These are phyloP conservation scores for Penicillium goetzii DNA, from an alignment of 495 filamentous ascomycete genomes.

Conservation along the genomic window DNA sequence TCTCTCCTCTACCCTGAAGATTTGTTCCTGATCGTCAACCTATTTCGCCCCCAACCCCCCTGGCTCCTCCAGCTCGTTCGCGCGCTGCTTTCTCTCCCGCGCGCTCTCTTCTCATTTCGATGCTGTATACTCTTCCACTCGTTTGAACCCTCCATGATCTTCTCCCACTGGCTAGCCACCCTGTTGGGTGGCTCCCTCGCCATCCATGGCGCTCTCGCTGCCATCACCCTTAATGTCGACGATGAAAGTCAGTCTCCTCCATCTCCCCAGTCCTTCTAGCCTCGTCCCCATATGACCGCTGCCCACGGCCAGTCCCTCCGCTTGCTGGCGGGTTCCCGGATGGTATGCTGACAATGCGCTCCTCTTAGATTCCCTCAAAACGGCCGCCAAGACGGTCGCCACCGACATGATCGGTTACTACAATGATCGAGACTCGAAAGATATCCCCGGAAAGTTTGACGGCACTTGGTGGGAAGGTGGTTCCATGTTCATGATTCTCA, in stretches of 20 bases:
- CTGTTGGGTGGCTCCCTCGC: conserved; percentile 36
- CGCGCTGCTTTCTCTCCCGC: neutral
- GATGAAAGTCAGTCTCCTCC: conserved; percentile 35
- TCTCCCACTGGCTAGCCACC: conserved; percentile 29
- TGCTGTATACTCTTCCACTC: conserved; percentile 22
- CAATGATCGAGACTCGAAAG: conserved; percentile 61
- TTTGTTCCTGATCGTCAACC: neutral
- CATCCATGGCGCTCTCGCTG: conserved; percentile 35
- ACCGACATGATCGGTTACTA: conserved; percentile 69
- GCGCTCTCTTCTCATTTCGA: conserved; percentile 8
- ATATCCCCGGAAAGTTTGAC: conserved; percentile 66
- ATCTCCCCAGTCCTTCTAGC: neutral
- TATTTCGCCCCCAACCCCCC: conserved; percentile 4
- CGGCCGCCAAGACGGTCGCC: conserved; percentile 63
- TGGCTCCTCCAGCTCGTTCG: conserved; percentile 11
- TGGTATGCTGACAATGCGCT: neutral
- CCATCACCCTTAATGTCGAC: conserved; percentile 38
- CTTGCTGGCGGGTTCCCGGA: neutral
- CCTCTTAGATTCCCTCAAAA: conserved; percentile 59
- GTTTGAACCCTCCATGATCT: conserved; percentile 29
- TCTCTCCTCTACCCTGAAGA: conserved; percentile 6
- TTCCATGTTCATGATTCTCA: conserved; percentile 71
- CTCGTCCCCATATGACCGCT: neutral
- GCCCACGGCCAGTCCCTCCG: neutral
- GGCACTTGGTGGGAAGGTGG: conserved; percentile 78